Evolutionary conservation across 768 basidiomycete species (phyloP), one percentile per base, ranked within the genome.

Genomic region (Trametes punicea): DNA sequence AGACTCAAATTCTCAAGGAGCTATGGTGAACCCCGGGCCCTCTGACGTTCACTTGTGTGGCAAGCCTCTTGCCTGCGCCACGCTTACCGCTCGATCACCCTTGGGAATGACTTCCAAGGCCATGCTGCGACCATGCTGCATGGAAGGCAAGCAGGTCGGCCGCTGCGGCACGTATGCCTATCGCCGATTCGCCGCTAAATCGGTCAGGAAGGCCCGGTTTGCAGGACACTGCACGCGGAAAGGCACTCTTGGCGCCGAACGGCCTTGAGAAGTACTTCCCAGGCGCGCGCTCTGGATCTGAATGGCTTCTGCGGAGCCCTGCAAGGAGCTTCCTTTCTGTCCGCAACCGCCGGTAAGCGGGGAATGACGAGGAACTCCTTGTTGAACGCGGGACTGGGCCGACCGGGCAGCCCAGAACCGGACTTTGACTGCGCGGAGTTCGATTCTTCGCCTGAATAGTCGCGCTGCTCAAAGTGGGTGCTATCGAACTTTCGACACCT

Each of bases 111-210:
- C n/a, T n/a, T n/a, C n/a, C n/a, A n/a, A n/a, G n/a, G n/a, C n/a
- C n/a, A n/a, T n/a, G n/a, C n/a, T n/a, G n/a, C n/a, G n/a, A n/a
- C n/a, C n/a, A n/a, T n/a, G n/a, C n/a, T n/a, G n/a, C n/a, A n/a
- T n/a, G n/a, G n/a, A n/a, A n/a, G n/a, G 31, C 31, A 29, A 18
- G 36, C 21, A 36, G 44, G 27, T 20, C 5, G n/a, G n/a, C 29
- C 30, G 49, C 42, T 30, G 45, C 56, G 44, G 50, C 56, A 27
- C 8, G 45, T n/a, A 51, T 57, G 56, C 50, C 45, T 57, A 57
- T 57, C 56, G 56, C 56, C 56, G 56, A 51, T 57, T 51, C 50
- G 49, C 45, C 50, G 45, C 55, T 45, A 50, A 49, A 29, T 54
- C 44, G 44, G 52, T 27, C 6, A 33, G 30, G 31, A 25, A 23